Conservation (phyloP, 1,284 basidiomycete genomes). For the Ceratobasidium sp. region DNA sequence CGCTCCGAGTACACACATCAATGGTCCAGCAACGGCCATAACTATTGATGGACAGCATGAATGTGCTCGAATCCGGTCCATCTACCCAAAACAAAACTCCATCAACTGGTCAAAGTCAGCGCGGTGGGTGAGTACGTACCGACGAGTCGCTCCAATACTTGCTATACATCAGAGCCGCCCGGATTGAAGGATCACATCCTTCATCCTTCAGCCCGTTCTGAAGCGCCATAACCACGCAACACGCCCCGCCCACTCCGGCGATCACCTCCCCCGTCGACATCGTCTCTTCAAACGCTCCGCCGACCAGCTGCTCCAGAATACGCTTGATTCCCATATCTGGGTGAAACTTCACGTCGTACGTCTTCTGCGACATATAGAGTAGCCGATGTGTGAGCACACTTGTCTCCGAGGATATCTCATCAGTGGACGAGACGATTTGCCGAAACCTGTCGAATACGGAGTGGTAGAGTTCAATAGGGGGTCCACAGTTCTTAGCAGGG, state of each 20-base stretch:
- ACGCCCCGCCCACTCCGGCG: not conserved
- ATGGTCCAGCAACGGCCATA: slow-evolving; percentile 45
- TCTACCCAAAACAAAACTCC: not conserved
- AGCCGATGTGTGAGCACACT: too few species aligned
- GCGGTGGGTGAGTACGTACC: not conserved
- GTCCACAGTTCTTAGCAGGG: not conserved
- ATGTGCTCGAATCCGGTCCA: too few species aligned
- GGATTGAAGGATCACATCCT: not conserved
- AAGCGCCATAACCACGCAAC: not conserved
- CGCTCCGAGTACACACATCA: slow-evolving; percentile 46
- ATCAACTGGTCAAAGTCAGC: not conserved
- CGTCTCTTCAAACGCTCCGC: not conserved
- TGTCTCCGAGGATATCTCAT: not conserved
- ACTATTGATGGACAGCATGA: slow-evolving; percentile 44
- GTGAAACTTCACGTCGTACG: not conserved
- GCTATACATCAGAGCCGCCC: not conserved
- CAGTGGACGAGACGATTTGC: not conserved
- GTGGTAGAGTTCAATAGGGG: not conserved
- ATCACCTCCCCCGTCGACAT: not conserved
- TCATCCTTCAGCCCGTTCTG: too few species aligned
- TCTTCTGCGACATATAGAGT: not conserved
- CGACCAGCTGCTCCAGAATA: not conserved
- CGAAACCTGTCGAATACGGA: not conserved
- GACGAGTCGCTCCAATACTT: not conserved
- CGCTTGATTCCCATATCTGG: not conserved